Conservation (phyloP, 2,329 filamentous ascomycete genomes). For the Cordyceps javanica region DNA sequence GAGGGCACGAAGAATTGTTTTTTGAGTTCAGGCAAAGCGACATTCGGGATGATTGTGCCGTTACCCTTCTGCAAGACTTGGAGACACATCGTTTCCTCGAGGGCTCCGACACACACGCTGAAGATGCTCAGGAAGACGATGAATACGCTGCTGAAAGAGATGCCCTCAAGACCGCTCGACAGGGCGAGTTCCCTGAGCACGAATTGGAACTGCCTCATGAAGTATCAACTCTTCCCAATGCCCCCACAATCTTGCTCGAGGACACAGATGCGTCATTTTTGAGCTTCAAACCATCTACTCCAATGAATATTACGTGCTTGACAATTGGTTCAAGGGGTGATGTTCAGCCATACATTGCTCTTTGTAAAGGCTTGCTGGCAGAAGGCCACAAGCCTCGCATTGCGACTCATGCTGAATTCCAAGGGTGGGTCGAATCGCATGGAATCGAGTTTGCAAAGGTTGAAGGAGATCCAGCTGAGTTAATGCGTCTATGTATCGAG, state of each 20-base stretch:
- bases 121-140: constrained; percentile 65
- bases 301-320: constrained; percentile 81
- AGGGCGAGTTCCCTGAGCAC: constrained; percentile 44
- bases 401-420: constrained; percentile 87
- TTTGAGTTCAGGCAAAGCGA: constrained; percentile 82
- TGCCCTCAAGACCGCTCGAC: constrained; percentile 68
- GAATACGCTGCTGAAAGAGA: constrained; percentile 75
- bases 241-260: constrained; percentile 78
- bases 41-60: constrained; percentile 79
- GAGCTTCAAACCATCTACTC: constrained; percentile 78
- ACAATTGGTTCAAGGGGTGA: constrained; percentile 95
- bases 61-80: constrained; percentile 71
- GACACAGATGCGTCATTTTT: constrained; percentile 82
- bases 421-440: constrained; percentile 81
- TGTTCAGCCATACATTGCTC: constrained; percentile 93
- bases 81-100: constrained; percentile 66
- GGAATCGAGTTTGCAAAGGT: constrained; percentile 89
- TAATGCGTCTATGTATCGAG: constrained; percentile 95
- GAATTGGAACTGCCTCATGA: constrained; percentile 44
- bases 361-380: constrained; percentile 82
- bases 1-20: constrained; percentile 91
- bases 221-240: constrained; percentile 43
- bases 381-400: constrained; percentile 86
- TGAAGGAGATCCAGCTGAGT: constrained; percentile 83
- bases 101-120: constrained; percentile 60